Evolutionary conservation across 148 eudicot species (phyloP), one percentile per base, ranked within the genome.

Genomic region (Cornus controversa): DNA sequence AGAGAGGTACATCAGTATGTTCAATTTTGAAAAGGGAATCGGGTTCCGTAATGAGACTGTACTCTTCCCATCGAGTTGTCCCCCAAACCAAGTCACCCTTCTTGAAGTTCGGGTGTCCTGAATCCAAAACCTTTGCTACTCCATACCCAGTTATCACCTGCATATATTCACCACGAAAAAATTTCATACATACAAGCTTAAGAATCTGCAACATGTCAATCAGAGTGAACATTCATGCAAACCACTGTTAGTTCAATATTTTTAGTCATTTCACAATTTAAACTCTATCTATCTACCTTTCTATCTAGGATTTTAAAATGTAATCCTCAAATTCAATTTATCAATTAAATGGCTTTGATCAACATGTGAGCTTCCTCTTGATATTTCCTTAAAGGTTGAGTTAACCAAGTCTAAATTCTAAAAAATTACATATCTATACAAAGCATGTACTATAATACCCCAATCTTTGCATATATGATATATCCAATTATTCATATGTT

Each of bases 51-150:
- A 86, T 72, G 42, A 87, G 80, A 70, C 88, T 89, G 63, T 91
- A 91, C 67, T 91, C 92, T 81, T 89, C 94, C 89, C 89, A 91
- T 68, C 88, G 82, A 23, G 91, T 87, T 0, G 76, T 64, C 71
- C 94, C 92, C 90, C 88, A 87, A 8, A 91, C 73, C 10, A 91
- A 66, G 64, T 91, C 92, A 28, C 86, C 90, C 10, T 76, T 74
- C 73, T 87, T 83, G 80, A 84, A 91, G 9, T 84, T 78, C 37
- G 91, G 87, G 83, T 87, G 73, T 9, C 71, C 72, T 6, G 92
- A 87, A 77, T 89, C 92, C 85, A 91, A 58, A 42, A 91, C 91
- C 79, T 70, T 89, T 42, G 91, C 75, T 67, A 91, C 94, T 76
- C 94, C 94, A 57, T 42, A 71, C 28, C 94, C 92, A 26, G 40